Evolutionary conservation across 768 basidiomycete species (phyloP), one percentile per base, ranked within the genome.

Genomic region (Pulveroboletus sp.): DNA sequence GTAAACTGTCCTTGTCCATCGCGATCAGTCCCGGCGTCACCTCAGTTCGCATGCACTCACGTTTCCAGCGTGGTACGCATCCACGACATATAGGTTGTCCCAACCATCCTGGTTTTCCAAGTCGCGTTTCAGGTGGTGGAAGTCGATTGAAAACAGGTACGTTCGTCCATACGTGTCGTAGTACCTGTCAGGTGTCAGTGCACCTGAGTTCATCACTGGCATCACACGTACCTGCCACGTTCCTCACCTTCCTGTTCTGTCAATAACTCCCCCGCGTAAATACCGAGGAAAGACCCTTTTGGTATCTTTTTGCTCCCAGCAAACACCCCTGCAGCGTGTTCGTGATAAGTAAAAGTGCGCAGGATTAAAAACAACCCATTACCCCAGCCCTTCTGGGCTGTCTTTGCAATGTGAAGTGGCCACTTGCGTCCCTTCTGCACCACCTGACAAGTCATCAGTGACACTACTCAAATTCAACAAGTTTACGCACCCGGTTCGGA

Each of bases 41-140:
- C 38, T 41, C 35, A 18, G 46, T 38, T 27, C 13, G 43, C 14
- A 14, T 45, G 15, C 31, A 75, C 85, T 64, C 64, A 91, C 88
- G 66, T 91, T 91, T 10, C 88, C 88, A 17, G 79, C 83, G 66
- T 94, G 91, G 64, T 86, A 95, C 5, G 93, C 93, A 69, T 95
- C 93, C 3, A 94, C 83, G 13, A 75, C 73, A 54, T 82, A 89
- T 56, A 68, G 31, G 14, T 68, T 63, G 1, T 67, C 64, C 49
- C 56, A 64, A 1, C 58, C 55, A 6, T 65, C 61, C 28, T 46
- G 47, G 27, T 58, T 8, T 11, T 57, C 53, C 58, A 74, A 52
- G 6, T 46, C 63, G 35, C 69, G 26, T 37, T 70, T 74, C 33
- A 93, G 69, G 59, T 89, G 76, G 57, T 80, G 83, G 58, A 85